Evolutionary conservation across 345 rosid genomes (phyloP).

Genomic region (Eucalyptus cloeziana): DNA sequence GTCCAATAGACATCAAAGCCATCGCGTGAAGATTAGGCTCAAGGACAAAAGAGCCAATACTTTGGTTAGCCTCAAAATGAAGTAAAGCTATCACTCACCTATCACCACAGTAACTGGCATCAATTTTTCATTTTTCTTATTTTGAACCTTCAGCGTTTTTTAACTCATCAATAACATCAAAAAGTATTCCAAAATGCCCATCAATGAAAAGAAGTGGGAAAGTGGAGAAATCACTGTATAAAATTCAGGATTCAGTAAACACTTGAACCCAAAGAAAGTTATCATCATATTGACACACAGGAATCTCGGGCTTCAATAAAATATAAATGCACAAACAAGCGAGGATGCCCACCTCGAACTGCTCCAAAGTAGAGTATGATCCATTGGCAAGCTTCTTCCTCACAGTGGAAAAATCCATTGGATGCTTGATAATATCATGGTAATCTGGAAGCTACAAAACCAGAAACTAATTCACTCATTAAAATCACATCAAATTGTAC

Average conservation of each 20-base stretch:
- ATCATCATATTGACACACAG: neutral
- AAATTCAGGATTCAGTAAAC: neutral
- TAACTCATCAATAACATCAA: neutral
- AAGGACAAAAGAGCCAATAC: neutral
- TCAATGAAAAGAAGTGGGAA: neutral
- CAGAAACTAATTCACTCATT: neutral
- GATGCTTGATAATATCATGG: conserved; percentile 61
- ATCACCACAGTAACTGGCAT: neutral
- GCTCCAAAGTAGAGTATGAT: conserved; percentile 47
- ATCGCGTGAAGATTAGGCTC: neutral
- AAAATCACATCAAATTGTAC: neutral
- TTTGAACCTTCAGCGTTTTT: neutral
- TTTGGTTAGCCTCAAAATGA: neutral
- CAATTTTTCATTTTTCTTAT: neutral
- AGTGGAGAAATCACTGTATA: neutral
- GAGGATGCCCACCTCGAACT: conserved; percentile 48
- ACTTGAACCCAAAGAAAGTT: neutral
- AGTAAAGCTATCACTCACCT: neutral
- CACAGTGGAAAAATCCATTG: conserved; percentile 80
- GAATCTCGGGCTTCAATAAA: neutral
- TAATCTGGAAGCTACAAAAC: conserved; percentile 73
- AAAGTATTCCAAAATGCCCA: neutral
- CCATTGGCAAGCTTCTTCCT: conserved; percentile 75
- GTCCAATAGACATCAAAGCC: neutral
- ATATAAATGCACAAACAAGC: neutral